These are phyloP conservation scores for Mycena chlorophos DNA, from an alignment of 768 basidiomycete species.

Conservation along the genomic window DNA sequence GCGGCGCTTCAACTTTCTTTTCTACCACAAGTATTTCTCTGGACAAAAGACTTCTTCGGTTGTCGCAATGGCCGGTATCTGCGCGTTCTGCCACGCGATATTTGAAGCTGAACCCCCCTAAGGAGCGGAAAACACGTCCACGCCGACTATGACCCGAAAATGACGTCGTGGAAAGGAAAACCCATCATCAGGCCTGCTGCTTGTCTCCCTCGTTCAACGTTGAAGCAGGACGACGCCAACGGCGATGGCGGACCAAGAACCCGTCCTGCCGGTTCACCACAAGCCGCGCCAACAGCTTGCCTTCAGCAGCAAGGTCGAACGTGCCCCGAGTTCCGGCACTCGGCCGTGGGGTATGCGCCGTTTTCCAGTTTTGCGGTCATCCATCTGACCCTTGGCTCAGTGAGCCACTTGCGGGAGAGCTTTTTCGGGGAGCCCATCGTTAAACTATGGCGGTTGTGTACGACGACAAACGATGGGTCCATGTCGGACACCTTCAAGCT, in stretches of 20 bases:
- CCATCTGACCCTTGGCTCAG: constrained; percentile 1
- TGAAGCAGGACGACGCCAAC: no score
- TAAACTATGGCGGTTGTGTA: constrained; percentile 21
- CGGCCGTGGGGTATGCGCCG: constrained; percentile 8
- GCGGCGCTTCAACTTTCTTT: no score
- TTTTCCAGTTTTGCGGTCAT: neutral
- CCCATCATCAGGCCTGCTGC: no score
- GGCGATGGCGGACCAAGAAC: neutral
- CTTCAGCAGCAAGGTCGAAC: constrained; percentile 18
- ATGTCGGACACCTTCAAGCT: constrained; percentile 24
- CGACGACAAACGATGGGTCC: constrained; percentile 19
- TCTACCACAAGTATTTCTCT: no score
- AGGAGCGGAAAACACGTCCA: no score
- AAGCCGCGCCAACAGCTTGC: constrained; percentile 13
- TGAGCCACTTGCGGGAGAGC: constrained; percentile 11
- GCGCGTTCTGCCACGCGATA: no score
- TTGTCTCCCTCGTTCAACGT: no score
- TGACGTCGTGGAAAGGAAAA: no score
- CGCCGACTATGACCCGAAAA: no score
- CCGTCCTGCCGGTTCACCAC: constrained; percentile 17
- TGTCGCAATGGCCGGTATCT: no score
- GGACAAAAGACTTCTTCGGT: no score
- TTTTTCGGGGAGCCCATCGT: neutral
- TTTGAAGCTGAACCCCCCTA: no score
- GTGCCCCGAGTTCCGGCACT: neutral